These are phyloP conservation scores for Vigna radiata DNA, from an alignment of 306 rosid species.

Conservation along the genomic window DNA sequence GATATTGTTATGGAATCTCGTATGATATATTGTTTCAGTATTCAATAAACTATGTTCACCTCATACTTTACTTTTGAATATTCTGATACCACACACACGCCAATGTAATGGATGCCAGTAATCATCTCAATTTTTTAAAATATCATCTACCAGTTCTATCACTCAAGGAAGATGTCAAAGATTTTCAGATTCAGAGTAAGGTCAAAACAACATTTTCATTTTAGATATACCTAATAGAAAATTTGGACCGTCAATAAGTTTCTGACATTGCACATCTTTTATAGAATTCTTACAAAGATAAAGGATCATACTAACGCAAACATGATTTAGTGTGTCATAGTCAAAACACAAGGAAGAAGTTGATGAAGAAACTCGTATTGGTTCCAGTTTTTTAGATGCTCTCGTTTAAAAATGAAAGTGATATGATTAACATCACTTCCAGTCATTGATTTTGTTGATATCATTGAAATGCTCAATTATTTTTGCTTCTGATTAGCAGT, in stretches of 20 bases:
- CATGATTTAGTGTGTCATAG: not conserved
- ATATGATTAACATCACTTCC: not conserved
- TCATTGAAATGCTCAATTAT: not conserved
- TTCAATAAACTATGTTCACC: conserved; percentile 11
- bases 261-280: conserved; percentile 5
- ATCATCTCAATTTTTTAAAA: not conserved
- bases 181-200: conserved; percentile 12
- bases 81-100: not conserved
- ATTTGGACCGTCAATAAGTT: not conserved
- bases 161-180: conserved; percentile 8
- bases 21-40: conserved; percentile 11
- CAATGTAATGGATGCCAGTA: conserved; percentile 9
- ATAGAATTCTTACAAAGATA: not conserved
- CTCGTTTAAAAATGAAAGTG: not conserved
- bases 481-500: not conserved
- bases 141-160: not conserved
- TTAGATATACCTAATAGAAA: not conserved
- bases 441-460: not conserved
- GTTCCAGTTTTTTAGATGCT: not conserved
- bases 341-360: too few species aligned
- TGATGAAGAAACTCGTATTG: not conserved
- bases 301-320: not conserved
- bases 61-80: conserved; percentile 38
- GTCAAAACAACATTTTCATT: conserved; percentile 33
- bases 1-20: conserved; percentile 32